Percentiles rank a stretch among this genome's conserved stretches.
phyloP scores from a whole-genome alignment of 208 protist genomes.

The Lotmaria passim region DNA sequence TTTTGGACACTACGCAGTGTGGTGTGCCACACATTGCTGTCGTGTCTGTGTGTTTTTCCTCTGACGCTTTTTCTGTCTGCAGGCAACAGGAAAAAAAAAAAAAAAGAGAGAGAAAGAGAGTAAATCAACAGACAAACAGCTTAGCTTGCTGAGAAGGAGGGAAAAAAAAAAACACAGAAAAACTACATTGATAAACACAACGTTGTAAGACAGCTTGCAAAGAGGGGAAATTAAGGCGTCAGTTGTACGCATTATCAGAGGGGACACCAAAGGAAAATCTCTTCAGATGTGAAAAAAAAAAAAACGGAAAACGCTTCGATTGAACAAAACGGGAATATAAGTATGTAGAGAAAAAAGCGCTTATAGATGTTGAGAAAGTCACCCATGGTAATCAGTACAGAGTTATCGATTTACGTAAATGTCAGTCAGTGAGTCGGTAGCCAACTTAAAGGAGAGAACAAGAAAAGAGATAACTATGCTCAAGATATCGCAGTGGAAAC shows the following conservation, averaged over 20 bases:
- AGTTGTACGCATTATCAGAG: too few relatives aligned
- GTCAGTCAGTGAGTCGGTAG: too few relatives aligned
- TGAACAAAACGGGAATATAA: too few relatives aligned
- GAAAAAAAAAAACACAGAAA: background rate
- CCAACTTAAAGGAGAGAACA: conserved; percentile 8
- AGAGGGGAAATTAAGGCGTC: too few relatives aligned
- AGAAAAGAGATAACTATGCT: conserved; percentile 4
- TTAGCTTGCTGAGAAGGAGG: background rate
- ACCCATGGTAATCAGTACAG: too few relatives aligned
- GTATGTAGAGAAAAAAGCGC: too few relatives aligned
- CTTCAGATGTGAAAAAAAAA: too few relatives aligned
- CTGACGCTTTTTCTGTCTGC: background rate
- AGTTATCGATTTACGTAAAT: too few relatives aligned
- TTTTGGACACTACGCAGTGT: background rate
- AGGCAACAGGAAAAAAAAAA: background rate
- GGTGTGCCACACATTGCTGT: background rate
- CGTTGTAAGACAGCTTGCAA: background rate
- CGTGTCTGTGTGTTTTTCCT: too few relatives aligned
- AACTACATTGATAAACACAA: background rate
- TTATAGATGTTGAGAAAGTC: too few relatives aligned
- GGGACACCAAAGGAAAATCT: conserved; percentile 11
- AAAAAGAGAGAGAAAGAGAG: background rate
- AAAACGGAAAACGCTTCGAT: too few relatives aligned
- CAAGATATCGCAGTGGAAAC: background rate
- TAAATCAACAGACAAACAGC: background rate